These are phyloP conservation scores for Axilococcus clingmanii DNA, from an alignment of 139 green algal genomes.

Conservation along the genomic window DNA sequence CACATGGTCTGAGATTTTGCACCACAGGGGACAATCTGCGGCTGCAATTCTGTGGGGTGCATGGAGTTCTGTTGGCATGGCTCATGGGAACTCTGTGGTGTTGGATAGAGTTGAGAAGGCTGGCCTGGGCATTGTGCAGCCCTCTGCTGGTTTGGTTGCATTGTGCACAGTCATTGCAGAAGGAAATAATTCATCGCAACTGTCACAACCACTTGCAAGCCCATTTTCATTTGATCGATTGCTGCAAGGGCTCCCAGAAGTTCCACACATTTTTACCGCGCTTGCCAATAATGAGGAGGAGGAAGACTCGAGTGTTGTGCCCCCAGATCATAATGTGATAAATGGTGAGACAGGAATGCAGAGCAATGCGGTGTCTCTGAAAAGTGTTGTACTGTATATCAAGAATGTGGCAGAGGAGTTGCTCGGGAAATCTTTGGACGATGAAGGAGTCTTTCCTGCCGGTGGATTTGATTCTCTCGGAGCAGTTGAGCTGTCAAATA, in stretches of 20 bases:
- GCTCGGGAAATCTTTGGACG: too few relatives aligned
- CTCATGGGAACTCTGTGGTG: conserved; percentile 15
- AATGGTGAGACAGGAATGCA: too few relatives aligned
- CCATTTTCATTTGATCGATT: not conserved
- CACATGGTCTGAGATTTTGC: not conserved
- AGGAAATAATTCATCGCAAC: not conserved
- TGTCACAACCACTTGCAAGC: not conserved
- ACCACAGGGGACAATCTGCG: too few relatives aligned
- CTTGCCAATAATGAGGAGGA: not conserved
- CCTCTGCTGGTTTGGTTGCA: not conserved
- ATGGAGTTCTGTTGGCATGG: conserved; percentile 61
- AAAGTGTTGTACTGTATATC: too few relatives aligned
- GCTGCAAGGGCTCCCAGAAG: not conserved
- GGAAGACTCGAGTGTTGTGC: too few relatives aligned
- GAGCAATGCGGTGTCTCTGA: too few relatives aligned
- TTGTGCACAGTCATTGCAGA: conserved; percentile 22
- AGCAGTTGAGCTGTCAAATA: conserved; percentile 53
- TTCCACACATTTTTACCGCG: not conserved
- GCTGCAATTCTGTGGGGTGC: conserved; percentile 46
- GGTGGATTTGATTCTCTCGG: conserved; percentile 59
- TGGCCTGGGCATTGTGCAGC: conserved; percentile 50
- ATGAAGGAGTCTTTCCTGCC: conserved; percentile 2
- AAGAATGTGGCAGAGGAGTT: too few relatives aligned
- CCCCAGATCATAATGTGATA: too few relatives aligned
- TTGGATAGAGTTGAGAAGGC: conserved; percentile 40